Conservation (phyloP, 495 filamentous ascomycete species). For the Penicillium herquei region DNA sequence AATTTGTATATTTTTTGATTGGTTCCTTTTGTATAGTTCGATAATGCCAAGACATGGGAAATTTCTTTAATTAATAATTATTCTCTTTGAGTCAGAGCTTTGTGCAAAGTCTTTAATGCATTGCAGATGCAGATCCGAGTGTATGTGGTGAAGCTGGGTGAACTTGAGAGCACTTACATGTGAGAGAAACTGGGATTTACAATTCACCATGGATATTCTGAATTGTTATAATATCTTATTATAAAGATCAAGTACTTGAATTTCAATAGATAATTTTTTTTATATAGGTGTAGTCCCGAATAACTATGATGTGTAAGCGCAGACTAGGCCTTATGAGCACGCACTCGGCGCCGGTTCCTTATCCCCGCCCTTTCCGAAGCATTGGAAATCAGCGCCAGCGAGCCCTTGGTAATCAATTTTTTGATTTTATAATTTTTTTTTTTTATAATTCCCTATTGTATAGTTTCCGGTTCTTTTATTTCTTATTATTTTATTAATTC, state of each 20-base stretch:
- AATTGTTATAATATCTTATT: too few relatives aligned
- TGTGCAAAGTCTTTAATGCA: not conserved
- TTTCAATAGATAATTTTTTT: too few relatives aligned
- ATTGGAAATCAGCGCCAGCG: constrained; percentile 23
- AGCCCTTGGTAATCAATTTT: not conserved
- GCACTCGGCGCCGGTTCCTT: constrained; percentile 27
- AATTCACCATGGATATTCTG: too few relatives aligned
- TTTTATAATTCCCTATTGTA: constrained; percentile 4
- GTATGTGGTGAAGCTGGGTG: not conserved
- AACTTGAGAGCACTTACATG: not conserved
- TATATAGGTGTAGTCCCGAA: too few relatives aligned
- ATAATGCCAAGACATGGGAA: not conserved
- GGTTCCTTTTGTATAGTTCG: not conserved
- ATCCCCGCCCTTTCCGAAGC: constrained; percentile 35
- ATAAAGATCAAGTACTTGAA: too few relatives aligned
- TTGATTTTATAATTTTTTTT: constrained; percentile 8
- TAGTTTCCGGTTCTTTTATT: constrained; percentile 8
- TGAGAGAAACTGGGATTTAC: too few relatives aligned
- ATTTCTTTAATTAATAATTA: not conserved
- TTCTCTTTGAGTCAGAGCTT: not conserved
- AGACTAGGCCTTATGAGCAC: constrained; percentile 31
- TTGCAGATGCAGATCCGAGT: not conserved
- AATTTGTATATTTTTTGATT: not conserved
- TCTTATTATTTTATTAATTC: constrained; percentile 10
- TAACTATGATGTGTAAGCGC: not conserved